phyloP scores from a whole-genome alignment of 1,284 basidiomycete genomes.

The Tremellales sp. region DNA sequence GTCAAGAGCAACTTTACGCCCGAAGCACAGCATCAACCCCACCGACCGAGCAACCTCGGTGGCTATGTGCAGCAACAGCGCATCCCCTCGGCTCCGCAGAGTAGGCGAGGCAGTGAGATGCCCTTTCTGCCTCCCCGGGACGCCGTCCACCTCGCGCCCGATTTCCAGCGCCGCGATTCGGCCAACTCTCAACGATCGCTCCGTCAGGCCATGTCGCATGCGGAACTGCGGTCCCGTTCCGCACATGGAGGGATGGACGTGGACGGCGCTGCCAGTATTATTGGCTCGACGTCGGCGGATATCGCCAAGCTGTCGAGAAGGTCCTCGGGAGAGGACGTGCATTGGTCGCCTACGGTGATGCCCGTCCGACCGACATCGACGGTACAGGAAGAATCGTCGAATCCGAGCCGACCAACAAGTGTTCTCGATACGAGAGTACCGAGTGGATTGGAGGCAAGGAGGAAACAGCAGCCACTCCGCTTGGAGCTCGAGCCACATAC shows the following conservation, averaged over 20 bases:
- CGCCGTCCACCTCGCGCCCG: constrained; percentile 22
- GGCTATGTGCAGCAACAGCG: constrained; percentile 19
- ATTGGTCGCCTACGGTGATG: background rate
- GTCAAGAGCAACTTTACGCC: constrained; percentile 49
- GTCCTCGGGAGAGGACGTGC: constrained; percentile 9
- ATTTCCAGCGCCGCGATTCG: constrained; percentile 18
- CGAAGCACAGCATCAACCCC: constrained; percentile 17
- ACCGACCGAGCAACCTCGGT: constrained; percentile 15
- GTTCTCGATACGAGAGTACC: background rate
- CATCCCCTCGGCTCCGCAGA: constrained; percentile 36
- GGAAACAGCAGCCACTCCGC: constrained; percentile 43
- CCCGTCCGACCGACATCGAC: constrained; percentile 20
- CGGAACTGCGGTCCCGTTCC: constrained; percentile 23
- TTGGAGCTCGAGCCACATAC: constrained; percentile 43
- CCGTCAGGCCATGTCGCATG: constrained; percentile 28
- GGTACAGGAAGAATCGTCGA: constrained; percentile 23
- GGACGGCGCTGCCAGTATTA: constrained; percentile 18
- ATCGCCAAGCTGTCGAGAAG: constrained; percentile 20
- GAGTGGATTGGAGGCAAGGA: constrained; percentile 35
- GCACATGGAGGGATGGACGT: background rate
- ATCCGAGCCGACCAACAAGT: constrained; percentile 12
- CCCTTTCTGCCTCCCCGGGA: constrained; percentile 10
- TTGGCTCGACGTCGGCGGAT: constrained; percentile 24
- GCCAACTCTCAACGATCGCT: constrained; percentile 20
- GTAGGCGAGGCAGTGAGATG: constrained; percentile 32